These are phyloP conservation scores for Trichoderma oligosporum DNA, from an alignment of 2,329 filamentous ascomycete genomes.

Conservation along the genomic window DNA sequence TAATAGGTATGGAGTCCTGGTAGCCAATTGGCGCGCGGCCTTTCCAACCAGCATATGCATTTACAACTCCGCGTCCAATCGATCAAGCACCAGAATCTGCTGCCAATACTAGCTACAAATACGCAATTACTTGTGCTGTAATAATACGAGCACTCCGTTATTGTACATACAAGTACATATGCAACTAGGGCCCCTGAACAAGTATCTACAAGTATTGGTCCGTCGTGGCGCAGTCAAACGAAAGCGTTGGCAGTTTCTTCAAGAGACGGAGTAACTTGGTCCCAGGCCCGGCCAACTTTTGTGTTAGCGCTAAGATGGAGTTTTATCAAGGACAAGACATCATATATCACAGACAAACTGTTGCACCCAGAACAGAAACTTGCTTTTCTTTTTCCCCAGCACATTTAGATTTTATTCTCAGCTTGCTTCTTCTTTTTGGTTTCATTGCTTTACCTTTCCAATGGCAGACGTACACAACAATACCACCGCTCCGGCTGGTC, in stretches of 20 bases:
- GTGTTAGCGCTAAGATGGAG: slow-evolving; percentile 14
- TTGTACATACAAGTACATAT: no score
- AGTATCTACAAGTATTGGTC: not conserved
- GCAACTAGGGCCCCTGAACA: no score
- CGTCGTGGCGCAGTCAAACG: slow-evolving; percentile 5
- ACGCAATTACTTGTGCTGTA: no score
- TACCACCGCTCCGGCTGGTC: not conserved
- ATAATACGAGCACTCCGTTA: no score
- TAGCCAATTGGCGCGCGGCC: not conserved
- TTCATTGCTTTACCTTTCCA: not conserved
- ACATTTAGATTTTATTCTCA: not conserved
- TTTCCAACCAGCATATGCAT: not conserved
- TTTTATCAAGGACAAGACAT: not conserved
- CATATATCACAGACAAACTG: slow-evolving; percentile 4
- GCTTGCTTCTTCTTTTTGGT: not conserved
- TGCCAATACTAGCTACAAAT: no score
- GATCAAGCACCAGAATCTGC: not conserved
- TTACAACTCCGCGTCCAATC: not conserved
- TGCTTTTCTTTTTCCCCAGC: not conserved
- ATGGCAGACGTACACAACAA: slow-evolving; percentile 8
- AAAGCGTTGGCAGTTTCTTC: not conserved
- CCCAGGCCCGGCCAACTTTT: not conserved
- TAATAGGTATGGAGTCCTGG: not conserved
- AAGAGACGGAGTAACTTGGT: slow-evolving; percentile 10
- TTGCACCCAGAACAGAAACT: not conserved